Percentiles rank a stretch among this genome's conserved stretches.
phyloP scores from a whole-genome alignment of 2,329 filamentous ascomycete species.

The Aspergillus glaucus region DNA sequence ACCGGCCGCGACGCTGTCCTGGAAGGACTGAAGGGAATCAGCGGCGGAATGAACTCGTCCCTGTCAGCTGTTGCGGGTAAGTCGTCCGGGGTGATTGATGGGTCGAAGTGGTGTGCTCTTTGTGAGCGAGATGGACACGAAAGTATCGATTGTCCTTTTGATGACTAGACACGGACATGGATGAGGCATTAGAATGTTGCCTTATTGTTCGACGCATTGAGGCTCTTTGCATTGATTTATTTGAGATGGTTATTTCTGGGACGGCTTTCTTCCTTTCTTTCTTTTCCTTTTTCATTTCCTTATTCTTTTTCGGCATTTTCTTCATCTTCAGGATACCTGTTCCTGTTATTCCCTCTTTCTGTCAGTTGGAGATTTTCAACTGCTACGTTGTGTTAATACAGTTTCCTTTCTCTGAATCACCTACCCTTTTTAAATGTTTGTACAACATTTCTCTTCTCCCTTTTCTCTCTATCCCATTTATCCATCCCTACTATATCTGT shows the following conservation, averaged over 20 bases:
- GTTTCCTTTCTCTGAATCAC: slow-evolving; percentile 7
- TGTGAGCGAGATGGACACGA: slow-evolving; percentile 96
- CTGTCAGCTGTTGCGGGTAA: slow-evolving; percentile 67
- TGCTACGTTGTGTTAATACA: slow-evolving; percentile 10
- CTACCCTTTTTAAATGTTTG: slow-evolving; percentile 6
- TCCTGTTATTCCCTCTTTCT: background rate
- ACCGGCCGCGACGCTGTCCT: slow-evolving; percentile 37
- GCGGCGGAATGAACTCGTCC: slow-evolving; percentile 33
- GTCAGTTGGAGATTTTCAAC: slow-evolving; percentile 8
- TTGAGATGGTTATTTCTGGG: too few relatives aligned
- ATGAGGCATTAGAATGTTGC: too few relatives aligned
- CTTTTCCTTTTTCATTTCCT: too few relatives aligned
- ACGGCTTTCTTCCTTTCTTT: too few relatives aligned
- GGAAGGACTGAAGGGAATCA: slow-evolving; percentile 38
- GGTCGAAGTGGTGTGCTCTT: slow-evolving; percentile 90
- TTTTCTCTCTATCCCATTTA: slow-evolving; percentile 3
- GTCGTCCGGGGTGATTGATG: slow-evolving; percentile 69
- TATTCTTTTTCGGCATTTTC: slow-evolving; percentile 1
- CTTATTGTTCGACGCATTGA: too few relatives aligned
- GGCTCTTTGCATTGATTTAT: too few relatives aligned
- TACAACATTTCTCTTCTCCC: background rate
- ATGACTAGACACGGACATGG: slow-evolving; percentile 49
- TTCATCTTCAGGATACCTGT: slow-evolving; percentile 4
- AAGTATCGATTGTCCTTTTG: slow-evolving; percentile 89
- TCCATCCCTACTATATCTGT: background rate